Base-by-base conservation (phyloP, 2,329 filamentous ascomycete genomes). In the Aspergillus uvarum region DNA sequence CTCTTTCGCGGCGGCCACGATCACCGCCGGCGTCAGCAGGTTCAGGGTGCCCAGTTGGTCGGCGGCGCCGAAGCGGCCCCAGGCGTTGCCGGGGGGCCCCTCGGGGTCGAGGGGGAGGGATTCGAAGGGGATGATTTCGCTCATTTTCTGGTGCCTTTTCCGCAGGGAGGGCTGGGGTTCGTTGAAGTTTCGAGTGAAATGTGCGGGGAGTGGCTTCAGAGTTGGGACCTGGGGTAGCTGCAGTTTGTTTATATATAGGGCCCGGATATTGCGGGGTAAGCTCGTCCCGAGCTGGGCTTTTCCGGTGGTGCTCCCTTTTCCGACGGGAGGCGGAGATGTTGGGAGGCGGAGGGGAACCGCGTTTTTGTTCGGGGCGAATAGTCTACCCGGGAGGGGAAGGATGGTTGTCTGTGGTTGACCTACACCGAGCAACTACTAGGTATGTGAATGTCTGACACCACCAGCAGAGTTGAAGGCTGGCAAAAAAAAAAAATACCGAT, bases 1-100 rank as follows among this genome's bases (percentile, higher is more conserved):
- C 63, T 82, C 80, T 16, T 72, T 72, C 0, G 79, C 76, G 0
- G 80, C 80, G 14, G 72, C 67, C 7, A 75, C 73, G 19, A 81
- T 72, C 6, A 75, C 74, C 21, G 72, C 65, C 1, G 79, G 76
- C 0, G 82, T 85, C 50, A 85, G 75, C 3, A 83, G 74, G 65
- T 85, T 85, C 3, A 85, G 70, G 50, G 80, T 82, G 31, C 83
- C 83, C 5, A 83, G 75, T 65, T 84, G 72, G 59, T 86, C 83
- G 4, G 76, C 61, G 5, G 72, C 66, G 12, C 83, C 83, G 61
- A 82, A 85, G 6, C 82, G 77, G 2, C 82, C 82, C 83, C 83
- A 86, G 5, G 83, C 82, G 56, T 85, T 85, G 14, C 81, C 80
- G 2, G 72, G 75, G 4, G 82, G 81, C 1, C 82, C 82, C 4